Evolutionary conservation across 2,329 filamentous ascomycete species (phyloP).

Genomic region (Coniella lustricola): DNA sequence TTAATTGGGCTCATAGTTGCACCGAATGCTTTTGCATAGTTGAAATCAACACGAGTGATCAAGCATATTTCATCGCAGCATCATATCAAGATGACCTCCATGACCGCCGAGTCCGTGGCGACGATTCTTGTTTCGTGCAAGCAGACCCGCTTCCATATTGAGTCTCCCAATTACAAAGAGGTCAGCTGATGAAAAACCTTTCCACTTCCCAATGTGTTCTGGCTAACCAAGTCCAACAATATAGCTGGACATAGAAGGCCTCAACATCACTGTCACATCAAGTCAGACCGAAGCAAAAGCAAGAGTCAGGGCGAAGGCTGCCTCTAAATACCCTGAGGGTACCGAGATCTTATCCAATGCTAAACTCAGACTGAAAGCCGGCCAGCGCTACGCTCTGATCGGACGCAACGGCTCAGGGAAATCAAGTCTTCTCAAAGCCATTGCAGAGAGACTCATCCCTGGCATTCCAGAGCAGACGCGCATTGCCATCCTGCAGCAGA

Average conservation of each 20-base stretch:
- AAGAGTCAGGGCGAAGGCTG: constrained; percentile 44
- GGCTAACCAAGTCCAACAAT: not conserved
- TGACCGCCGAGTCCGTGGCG: constrained; percentile 41
- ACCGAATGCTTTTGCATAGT: too few relatives aligned
- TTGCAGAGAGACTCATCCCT: constrained; percentile 72
- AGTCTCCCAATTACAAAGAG: constrained; percentile 48
- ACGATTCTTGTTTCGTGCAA: constrained; percentile 58
- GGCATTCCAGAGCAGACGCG: constrained; percentile 62
- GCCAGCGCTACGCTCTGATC: constrained; percentile 68
- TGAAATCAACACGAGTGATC: too few relatives aligned
- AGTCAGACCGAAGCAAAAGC: constrained; percentile 24
- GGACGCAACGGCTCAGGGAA: constrained; percentile 80
- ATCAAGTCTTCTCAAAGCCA: constrained; percentile 66
- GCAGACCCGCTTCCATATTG: constrained; percentile 59
- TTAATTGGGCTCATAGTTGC: too few relatives aligned
- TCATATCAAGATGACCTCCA: constrained; percentile 35
- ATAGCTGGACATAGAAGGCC: constrained; percentile 63
- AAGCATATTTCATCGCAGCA: not conserved
- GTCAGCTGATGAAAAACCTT: constrained; percentile 29
- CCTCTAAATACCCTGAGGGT: constrained; percentile 30
- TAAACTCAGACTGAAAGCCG: constrained; percentile 63
- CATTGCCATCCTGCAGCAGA: constrained; percentile 65
- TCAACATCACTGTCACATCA: constrained; percentile 60
- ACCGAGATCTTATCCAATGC: constrained; percentile 66
- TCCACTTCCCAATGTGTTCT: not conserved